Evolutionary conservation across 495 filamentous ascomycete species (phyloP).

Genomic region (Symbiotaphrina buchneri): DNA sequence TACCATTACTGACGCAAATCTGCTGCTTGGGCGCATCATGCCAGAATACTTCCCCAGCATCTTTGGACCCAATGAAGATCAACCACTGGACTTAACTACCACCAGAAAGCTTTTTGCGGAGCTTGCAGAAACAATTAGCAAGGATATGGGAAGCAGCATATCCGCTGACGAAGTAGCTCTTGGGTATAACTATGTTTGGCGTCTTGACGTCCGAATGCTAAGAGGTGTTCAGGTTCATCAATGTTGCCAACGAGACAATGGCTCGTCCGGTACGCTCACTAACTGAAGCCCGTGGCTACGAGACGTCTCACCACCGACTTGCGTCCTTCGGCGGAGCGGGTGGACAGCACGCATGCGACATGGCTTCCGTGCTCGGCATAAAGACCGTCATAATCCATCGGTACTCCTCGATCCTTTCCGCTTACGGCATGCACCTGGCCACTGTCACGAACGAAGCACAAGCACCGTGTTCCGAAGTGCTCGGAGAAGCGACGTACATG

Average conservation of each 20-base stretch:
- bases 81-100: conserved; percentile 9
- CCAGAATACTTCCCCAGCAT: too few relatives aligned
- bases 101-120: conserved; percentile 6
- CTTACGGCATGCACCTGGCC: conserved; percentile 28
- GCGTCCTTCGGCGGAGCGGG: conserved; percentile 31
- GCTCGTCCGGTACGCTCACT: conserved; percentile 26
- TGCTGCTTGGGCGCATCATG: conserved; percentile 6
- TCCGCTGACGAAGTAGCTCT: conserved; percentile 16
- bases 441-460: conserved; percentile 28
- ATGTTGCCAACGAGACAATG: conserved; percentile 32
- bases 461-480: too few relatives aligned
- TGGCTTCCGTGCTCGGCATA: conserved; percentile 25
- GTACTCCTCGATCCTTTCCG: conserved; percentile 26
- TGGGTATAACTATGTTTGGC: too few relatives aligned
- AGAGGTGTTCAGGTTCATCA: too few relatives aligned
- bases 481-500: conserved; percentile 10
- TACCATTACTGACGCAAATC: background rate
- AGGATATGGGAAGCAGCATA: conserved; percentile 13
- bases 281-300: conserved; percentile 25
- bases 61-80: conserved; percentile 11
- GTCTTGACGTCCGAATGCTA: too few relatives aligned
- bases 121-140: conserved; percentile 4
- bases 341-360: conserved; percentile 28
- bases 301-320: conserved; percentile 25
- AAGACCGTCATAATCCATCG: conserved; percentile 29